phyloP scores from a whole-genome alignment of 2,329 filamentous ascomycete species.

The Tolypocladium guangdongense region DNA sequence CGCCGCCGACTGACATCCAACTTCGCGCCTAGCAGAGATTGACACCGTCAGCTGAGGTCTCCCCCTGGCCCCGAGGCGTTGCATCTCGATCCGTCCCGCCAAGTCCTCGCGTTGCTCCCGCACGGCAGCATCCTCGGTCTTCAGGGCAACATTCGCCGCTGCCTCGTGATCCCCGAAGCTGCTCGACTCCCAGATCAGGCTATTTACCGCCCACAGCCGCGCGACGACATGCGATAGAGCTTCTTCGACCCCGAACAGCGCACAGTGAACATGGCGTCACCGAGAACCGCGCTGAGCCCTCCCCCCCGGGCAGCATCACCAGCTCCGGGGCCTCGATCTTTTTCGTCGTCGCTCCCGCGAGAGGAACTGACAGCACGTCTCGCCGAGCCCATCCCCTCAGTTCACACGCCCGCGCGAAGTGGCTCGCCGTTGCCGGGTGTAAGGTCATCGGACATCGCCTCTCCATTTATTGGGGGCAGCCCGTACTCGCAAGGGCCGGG shows the following conservation, averaged over 20 bases:
- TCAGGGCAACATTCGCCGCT: not conserved
- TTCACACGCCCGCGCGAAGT: constrained; percentile 25
- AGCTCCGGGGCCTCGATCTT: constrained; percentile 32
- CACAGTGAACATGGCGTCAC: constrained; percentile 23
- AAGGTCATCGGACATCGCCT: constrained; percentile 29
- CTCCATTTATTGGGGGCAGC: constrained; percentile 55
- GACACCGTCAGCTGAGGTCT: constrained; percentile 4
- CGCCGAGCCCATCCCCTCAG: constrained; percentile 41
- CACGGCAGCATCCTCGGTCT: not conserved
- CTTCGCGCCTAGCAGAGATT: not conserved
- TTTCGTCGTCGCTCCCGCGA: constrained; percentile 43
- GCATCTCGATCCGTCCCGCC: not conserved
- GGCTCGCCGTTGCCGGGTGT: constrained; percentile 19
- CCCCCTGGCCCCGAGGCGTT: not conserved
- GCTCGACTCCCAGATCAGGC: not conserved
- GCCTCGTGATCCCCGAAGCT: not conserved
- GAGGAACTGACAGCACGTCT: constrained; percentile 51
- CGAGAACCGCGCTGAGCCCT: constrained; percentile 25
- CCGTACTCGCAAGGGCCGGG: constrained; percentile 64
- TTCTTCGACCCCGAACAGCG: not conserved
- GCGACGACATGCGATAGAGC: constrained; percentile 1
- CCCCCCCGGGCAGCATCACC: constrained; percentile 35
- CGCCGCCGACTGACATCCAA: not conserved
- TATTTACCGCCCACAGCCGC: not conserved
- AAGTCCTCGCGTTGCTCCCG: not conserved